These are phyloP conservation scores for Thalassiosira mediterranea DNA, from an alignment of 352 stramenopile genomes.

Conservation along the genomic window DNA sequence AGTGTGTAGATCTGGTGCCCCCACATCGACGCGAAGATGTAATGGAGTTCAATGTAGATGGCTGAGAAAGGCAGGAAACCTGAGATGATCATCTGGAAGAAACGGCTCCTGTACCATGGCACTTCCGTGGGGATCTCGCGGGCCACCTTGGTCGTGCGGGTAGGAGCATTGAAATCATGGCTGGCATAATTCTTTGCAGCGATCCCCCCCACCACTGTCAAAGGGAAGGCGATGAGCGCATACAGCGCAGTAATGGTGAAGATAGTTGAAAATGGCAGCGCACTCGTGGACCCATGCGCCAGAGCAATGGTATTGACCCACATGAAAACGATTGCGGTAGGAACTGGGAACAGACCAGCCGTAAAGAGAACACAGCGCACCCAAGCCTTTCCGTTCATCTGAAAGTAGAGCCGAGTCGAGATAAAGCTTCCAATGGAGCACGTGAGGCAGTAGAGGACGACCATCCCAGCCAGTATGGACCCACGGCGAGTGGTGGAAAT, in stretches of 20 bases:
- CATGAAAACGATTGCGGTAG: slow-evolving; percentile 94
- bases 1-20: slow-evolving; percentile 99
- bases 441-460: slow-evolving; percentile 99
- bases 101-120: slow-evolving; percentile 95
- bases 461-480: slow-evolving; percentile 93
- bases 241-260: slow-evolving; percentile 65
- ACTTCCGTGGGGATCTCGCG: slow-evolving; percentile 86
- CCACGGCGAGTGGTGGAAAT: slow-evolving; percentile 97
- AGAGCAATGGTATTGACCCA: slow-evolving; percentile 94
- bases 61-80: slow-evolving; percentile 98
- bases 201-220: slow-evolving; percentile 97
- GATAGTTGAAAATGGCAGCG: slow-evolving; percentile 95
- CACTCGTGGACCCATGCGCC: slow-evolving; percentile 79
- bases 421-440: slow-evolving; percentile 96
- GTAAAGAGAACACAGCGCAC: slow-evolving; percentile 96
- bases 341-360: slow-evolving; percentile 92
- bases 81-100: slow-evolving; percentile 94
- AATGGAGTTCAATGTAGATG: slow-evolving; percentile 99
- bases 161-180: slow-evolving; percentile 83
- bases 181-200: slow-evolving; percentile 96
- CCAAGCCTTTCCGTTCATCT: slow-evolving; percentile 95
- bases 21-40: slow-evolving; percentile 99
- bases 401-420: slow-evolving; percentile 96
- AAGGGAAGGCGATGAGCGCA: slow-evolving; percentile 92
- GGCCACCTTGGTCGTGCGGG: slow-evolving; percentile 88